Evolutionary conservation across 495 filamentous ascomycete genomes (phyloP), one percentile per base, ranked within the genome.

Genomic region (Annulohypoxylon bovei): DNA sequence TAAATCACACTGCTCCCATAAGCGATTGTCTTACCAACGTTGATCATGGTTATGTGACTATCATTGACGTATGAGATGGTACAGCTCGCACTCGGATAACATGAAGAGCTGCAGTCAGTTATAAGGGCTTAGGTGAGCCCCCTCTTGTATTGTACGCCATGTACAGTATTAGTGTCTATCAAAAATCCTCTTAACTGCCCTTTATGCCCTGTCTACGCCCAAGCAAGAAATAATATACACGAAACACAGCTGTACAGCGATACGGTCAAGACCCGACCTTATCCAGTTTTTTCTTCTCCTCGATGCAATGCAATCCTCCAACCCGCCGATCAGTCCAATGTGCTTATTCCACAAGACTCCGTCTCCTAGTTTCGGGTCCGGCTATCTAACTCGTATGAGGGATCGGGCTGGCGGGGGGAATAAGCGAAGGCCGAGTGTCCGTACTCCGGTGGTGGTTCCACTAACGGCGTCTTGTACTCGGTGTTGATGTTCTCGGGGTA

Each of bases 371-470:
- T 12, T 11, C 35, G 23, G 27, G 2, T 25, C 27, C 68, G 62
- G 62, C 25, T 70, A 33, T 67, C 69, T 6, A 67, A 18, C 59
- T 72, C 69, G 47, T 67, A 72, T 23, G 64, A 53, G n/a, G 54
- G 49, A 6, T 20, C 11, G 1, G 25, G 37, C 7, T 20, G 5
- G 20, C 35, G 58, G 4, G 33, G 60, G 1, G 33, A 44, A 14
- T 65, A 57, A 1, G 4, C 37, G 6, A 59, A 4, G 42, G 12
- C 12, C 44, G 30, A 6, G 54, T 40, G 28, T 6, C 46, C 52
- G 47, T 55, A 42, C 20, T 49, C 33, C 16, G 32, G 40, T 11
- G 64, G 28, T 40, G 53, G 28, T 16, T 47, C 35, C 55, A 49
- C 8, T 16, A 46, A 42, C 25, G 63, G 53, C 12, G 69, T 40